Evolutionary conservation across 352 stramenopile genomes (phyloP).

Genomic region (Pythium rhizo-oryzae): DNA sequence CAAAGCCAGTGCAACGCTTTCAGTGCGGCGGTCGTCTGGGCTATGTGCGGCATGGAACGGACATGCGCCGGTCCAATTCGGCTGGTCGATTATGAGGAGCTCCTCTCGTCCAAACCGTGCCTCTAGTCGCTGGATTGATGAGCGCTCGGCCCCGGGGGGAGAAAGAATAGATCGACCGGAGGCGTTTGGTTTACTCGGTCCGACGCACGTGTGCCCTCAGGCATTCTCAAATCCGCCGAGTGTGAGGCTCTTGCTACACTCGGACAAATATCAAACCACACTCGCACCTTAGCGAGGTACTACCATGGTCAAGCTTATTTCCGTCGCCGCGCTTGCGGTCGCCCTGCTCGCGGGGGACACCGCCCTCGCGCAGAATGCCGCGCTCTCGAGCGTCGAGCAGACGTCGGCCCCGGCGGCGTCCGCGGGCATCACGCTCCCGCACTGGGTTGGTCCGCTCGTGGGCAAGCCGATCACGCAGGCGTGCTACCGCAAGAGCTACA

Average conservation of each 20-base stretch:
- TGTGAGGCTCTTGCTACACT: neutral
- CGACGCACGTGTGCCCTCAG: no score
- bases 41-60: neutral
- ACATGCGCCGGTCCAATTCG: neutral
- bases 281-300: neutral
- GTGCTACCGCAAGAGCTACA: conserved; percentile 54
- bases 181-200: neutral
- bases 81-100: neutral
- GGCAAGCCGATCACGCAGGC: conserved; percentile 35
- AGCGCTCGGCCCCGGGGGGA: no score
- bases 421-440: conserved; percentile 10
- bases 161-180: neutral
- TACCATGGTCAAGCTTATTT: conserved; percentile 23
- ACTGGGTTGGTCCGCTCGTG: conserved; percentile 40
- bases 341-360: conserved; percentile 11
- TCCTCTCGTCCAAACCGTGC: neutral
- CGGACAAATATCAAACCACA: neutral
- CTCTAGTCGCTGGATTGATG: neutral
- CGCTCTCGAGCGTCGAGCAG: neutral
- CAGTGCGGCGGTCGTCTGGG: neutral
- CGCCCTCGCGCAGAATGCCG: conserved; percentile 12
- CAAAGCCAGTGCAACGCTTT: neutral
- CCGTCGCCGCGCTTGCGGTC: neutral
- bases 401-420: neutral
- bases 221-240: conserved; percentile 12